These are phyloP conservation scores for Exophiala aquamarina DNA, from an alignment of 2,329 filamentous ascomycete genomes.

Conservation along the genomic window DNA sequence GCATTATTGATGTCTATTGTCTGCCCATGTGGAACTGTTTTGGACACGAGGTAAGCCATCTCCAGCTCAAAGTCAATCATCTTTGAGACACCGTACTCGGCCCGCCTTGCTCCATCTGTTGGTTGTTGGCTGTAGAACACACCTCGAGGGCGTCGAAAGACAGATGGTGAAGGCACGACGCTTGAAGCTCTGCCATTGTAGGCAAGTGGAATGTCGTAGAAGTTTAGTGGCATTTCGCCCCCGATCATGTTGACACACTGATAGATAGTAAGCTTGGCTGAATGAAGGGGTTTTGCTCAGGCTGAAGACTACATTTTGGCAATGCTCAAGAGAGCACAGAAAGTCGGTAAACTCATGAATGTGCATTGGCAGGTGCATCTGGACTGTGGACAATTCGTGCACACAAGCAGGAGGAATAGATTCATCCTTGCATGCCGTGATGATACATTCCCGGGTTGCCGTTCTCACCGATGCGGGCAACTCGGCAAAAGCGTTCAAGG, in stretches of 20 bases:
- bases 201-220: conserved; percentile 12
- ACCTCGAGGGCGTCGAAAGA: conserved; percentile 49
- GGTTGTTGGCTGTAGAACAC: conserved; percentile 33
- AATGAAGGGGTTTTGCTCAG: neutral
- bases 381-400: conserved; percentile 2
- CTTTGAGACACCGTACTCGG: too few species aligned
- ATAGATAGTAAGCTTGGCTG: neutral
- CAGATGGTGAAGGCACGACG: conserved; percentile 27
- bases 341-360: conserved; percentile 17
- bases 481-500: conserved; percentile 16
- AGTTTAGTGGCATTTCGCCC: conserved; percentile 3
- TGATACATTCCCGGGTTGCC: too few species aligned
- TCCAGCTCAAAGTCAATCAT: conserved; percentile 53
- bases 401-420: conserved; percentile 7
- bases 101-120: too few species aligned
- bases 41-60: conserved; percentile 46
- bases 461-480: too few species aligned
- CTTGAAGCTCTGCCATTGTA: conserved; percentile 20
- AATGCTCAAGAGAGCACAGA: conserved; percentile 17
- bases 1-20: conserved; percentile 42
- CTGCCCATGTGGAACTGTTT: conserved; percentile 40
- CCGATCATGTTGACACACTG: conserved; percentile 11
- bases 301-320: conserved; percentile 6
- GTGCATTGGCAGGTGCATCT: conserved; percentile 18
- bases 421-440: too few species aligned